Evolutionary conservation across 805 yeast genomes (phyloP).

Genomic region (Saturnispora gosingensis): DNA sequence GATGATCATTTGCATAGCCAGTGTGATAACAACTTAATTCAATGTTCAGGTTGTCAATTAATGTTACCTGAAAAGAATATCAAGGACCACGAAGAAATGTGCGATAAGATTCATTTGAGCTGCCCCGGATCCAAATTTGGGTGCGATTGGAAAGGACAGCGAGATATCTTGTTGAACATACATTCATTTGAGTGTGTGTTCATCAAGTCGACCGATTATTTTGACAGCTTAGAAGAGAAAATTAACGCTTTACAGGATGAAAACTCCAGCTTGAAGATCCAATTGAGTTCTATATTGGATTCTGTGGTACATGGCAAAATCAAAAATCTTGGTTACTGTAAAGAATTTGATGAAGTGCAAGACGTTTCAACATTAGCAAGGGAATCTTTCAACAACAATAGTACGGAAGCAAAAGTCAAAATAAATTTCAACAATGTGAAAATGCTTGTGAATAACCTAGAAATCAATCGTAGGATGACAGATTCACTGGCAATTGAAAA

Average conservation of each 20-base stretch:
- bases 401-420: slow-evolving; percentile 28
- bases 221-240: slow-evolving; percentile 22
- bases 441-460: slow-evolving; percentile 19
- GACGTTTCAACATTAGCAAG: not conserved
- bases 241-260: slow-evolving; percentile 27
- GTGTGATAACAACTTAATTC: slow-evolving; percentile 32
- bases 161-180: slow-evolving; percentile 22
- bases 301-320: slow-evolving; percentile 41
- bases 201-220: slow-evolving; percentile 20
- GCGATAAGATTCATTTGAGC: slow-evolving; percentile 31
- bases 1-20: slow-evolving; percentile 30
- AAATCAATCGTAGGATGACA: slow-evolving; percentile 19
- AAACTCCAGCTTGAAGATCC: slow-evolving; percentile 33
- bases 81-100: slow-evolving; percentile 33
- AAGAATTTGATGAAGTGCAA: slow-evolving; percentile 37
- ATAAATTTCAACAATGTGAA: slow-evolving; percentile 31
- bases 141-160: slow-evolving; percentile 37
- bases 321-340: slow-evolving; percentile 38
- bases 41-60: slow-evolving; percentile 34
- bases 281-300: slow-evolving; percentile 37
- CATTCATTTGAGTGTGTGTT: slow-evolving; percentile 26
- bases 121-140: slow-evolving; percentile 44
- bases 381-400: not conserved
- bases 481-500: slow-evolving; percentile 19
- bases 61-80: slow-evolving; percentile 32